These are phyloP conservation scores for Agaricus subrufescens DNA, from an alignment of 768 basidiomycete genomes.

Conservation along the genomic window DNA sequence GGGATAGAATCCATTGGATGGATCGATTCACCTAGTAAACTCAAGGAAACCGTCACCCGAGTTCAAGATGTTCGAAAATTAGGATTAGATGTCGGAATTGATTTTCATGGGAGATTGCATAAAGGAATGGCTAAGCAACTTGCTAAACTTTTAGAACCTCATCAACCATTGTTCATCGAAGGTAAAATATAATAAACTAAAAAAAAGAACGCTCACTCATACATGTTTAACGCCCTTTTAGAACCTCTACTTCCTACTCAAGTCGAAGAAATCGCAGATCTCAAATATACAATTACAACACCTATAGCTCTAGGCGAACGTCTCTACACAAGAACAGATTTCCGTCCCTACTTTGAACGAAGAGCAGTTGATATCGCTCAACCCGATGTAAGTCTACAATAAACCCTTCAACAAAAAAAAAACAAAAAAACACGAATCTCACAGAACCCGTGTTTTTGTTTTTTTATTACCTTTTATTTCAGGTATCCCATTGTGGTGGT, in stretches of 20 bases:
- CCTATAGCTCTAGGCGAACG: slow-evolving; percentile 64
- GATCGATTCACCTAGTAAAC: slow-evolving; percentile 55
- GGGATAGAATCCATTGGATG: slow-evolving; percentile 35
- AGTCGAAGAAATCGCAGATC: slow-evolving; percentile 56
- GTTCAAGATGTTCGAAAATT: slow-evolving; percentile 46
- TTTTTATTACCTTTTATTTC: not conserved
- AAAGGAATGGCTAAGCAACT: slow-evolving; percentile 69
- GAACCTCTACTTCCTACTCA: slow-evolving; percentile 59
- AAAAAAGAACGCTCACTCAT: not conserved
- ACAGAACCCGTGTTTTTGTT: not conserved
- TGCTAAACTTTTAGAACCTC: slow-evolving; percentile 53
- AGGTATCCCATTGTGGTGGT: slow-evolving; percentile 58
- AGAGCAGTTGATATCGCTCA: slow-evolving; percentile 66
- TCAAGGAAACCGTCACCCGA: slow-evolving; percentile 48
- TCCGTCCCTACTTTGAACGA: slow-evolving; percentile 59
- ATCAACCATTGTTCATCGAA: slow-evolving; percentile 63
- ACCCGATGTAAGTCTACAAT: slow-evolving; percentile 45
- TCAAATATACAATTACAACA: slow-evolving; percentile 47
- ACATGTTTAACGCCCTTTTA: slow-evolving; percentile 12
- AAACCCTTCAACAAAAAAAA: too few species aligned
- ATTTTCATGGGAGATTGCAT: slow-evolving; percentile 69
- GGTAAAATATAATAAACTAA: slow-evolving; percentile 20
- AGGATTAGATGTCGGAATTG: slow-evolving; percentile 61
- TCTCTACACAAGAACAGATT: slow-evolving; percentile 57
- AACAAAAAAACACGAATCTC: too few species aligned